Evolutionary conservation across 208 protist genomes (phyloP).

Genomic region (Leishmania gerbilli): DNA sequence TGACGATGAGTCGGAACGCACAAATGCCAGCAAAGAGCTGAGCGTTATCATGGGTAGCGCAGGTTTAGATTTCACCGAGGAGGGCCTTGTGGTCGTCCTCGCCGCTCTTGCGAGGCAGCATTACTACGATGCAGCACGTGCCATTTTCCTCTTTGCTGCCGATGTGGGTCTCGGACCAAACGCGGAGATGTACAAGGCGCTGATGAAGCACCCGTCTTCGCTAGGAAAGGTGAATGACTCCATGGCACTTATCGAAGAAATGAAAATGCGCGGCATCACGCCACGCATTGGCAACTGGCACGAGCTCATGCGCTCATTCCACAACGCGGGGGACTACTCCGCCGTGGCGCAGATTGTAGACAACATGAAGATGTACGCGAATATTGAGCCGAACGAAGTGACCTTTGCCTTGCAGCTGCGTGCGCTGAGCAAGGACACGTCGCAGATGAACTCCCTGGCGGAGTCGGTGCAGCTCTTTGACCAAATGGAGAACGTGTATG

Average conservation of each 20-base stretch:
- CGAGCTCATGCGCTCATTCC: constrained; percentile 86
- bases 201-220: constrained; percentile 73
- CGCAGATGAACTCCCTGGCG: constrained; percentile 74
- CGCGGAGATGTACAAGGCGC: constrained; percentile 83
- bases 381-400: constrained; percentile 91
- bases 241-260: constrained; percentile 87
- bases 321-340: constrained; percentile 80
- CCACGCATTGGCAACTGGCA: constrained; percentile 93
- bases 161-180: constrained; percentile 71
- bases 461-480: constrained; percentile 90
- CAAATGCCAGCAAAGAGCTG: constrained; percentile 79
- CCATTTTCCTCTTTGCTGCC: constrained; percentile 76
- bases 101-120: constrained; percentile 64
- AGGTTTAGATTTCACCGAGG: constrained; percentile 82
- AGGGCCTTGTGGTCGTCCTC: constrained; percentile 72
- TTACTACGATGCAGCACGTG: constrained; percentile 60
- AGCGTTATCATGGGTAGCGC: constrained; percentile 54
- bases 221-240: constrained; percentile 68
- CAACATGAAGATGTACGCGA: constrained; percentile 94
- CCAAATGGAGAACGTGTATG: constrained; percentile 92
- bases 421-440: constrained; percentile 70
- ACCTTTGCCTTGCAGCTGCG: constrained; percentile 85
- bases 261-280: constrained; percentile 85
- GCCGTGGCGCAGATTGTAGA: constrained; percentile 84
- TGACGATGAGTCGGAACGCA: constrained; percentile 78